Evolutionary conservation across 768 basidiomycete genomes (phyloP).

Genomic region (Pisolithus orientalis): DNA sequence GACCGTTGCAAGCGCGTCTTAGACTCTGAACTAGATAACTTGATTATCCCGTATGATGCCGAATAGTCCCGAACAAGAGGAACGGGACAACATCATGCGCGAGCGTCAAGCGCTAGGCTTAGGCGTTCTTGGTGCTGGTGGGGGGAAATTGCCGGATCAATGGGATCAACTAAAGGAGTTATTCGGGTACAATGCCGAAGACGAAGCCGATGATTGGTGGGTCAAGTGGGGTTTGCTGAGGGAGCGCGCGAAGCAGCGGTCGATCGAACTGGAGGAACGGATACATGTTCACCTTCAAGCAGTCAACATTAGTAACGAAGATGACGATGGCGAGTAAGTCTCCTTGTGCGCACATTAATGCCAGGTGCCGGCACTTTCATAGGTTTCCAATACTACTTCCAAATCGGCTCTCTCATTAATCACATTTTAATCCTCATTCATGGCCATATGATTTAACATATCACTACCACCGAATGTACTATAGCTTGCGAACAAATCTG

Average conservation of each 20-base stretch:
- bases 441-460: too few species aligned
- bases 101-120: constrained; percentile 41
- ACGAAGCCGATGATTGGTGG: constrained; percentile 63
- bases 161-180: constrained; percentile 50
- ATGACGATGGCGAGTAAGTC: neutral
- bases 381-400: too few species aligned
- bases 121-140: constrained; percentile 28
- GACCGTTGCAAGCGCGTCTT: constrained; percentile 42
- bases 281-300: constrained; percentile 6
- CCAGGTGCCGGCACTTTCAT: too few species aligned
- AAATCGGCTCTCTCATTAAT: too few species aligned
- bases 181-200: constrained; percentile 46
- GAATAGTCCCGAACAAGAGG: constrained; percentile 36
- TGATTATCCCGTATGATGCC: constrained; percentile 40
- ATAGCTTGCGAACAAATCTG: too few species aligned
- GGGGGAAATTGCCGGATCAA: constrained; percentile 15
- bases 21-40: constrained; percentile 39
- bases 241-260: constrained; percentile 28
- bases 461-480: too few species aligned
- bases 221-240: constrained; percentile 47
- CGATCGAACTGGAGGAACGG: constrained; percentile 11
- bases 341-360: too few species aligned
- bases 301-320: neutral
- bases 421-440: too few species aligned
- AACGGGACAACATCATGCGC: constrained; percentile 38